Evolutionary conservation across 306 rosid genomes (phyloP).

Genomic region (Dryas alaskensis): DNA sequence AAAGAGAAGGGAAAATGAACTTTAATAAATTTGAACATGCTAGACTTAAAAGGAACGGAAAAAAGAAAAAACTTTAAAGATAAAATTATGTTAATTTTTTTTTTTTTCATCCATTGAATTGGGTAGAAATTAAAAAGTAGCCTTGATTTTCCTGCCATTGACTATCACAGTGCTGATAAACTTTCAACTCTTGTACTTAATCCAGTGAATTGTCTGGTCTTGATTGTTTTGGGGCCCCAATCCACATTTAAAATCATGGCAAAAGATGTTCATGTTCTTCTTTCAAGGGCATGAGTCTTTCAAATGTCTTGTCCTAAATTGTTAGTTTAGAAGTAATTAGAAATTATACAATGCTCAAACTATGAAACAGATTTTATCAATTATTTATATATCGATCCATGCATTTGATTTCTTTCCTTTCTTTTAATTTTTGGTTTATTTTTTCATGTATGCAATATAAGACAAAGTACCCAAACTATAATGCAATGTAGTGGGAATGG

Average conservation of each 20-base stretch:
- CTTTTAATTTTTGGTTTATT: not conserved
- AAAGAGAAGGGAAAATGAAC: constrained; percentile 39
- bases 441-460: not conserved
- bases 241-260: constrained; percentile 39
- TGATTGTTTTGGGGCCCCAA: constrained; percentile 48
- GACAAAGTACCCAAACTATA: not conserved
- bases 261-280: constrained; percentile 53
- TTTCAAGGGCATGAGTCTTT: constrained; percentile 48
- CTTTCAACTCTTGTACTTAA: constrained; percentile 34
- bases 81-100: constrained; percentile 33
- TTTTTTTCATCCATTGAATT: constrained; percentile 60
- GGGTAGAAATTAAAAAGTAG: constrained; percentile 60
- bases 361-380: not conserved
- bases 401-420: not conserved
- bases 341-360: not conserved
- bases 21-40: constrained; percentile 35
- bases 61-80: constrained; percentile 43
- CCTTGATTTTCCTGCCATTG: constrained; percentile 69
- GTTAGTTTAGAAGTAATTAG: constrained; percentile 34
- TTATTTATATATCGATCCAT: not conserved
- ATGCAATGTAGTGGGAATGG: constrained; percentile 30
- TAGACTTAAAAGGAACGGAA: constrained; percentile 12
- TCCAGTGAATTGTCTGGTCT: constrained; percentile 23
- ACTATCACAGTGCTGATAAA: constrained; percentile 56
- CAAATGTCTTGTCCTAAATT: constrained; percentile 35